Evolutionary conservation across 208 protist genomes (phyloP).

Genomic region (Acanthamoeba polyphaga): DNA sequence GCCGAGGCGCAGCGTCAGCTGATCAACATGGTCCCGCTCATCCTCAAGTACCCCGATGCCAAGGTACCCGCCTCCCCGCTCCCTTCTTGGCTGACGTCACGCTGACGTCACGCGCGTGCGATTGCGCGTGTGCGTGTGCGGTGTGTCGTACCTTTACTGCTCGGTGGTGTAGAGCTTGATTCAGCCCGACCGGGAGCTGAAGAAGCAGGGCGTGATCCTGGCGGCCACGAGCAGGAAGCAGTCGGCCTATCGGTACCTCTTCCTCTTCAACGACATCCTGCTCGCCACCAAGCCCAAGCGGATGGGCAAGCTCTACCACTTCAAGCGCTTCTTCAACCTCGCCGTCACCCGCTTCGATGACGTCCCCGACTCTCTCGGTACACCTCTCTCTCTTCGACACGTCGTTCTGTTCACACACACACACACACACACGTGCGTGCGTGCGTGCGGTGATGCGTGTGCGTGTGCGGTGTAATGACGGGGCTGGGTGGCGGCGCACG

Average conservation of each 20-base stretch:
- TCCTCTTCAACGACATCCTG: slow-evolving; percentile 36
- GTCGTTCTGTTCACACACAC: too few relatives aligned
- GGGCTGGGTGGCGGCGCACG: too few relatives aligned
- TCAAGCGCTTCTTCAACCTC: not conserved
- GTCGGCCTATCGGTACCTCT: not conserved
- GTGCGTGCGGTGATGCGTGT: not conserved
- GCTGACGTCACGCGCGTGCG: not conserved
- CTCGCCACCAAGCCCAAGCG: slow-evolving; percentile 44
- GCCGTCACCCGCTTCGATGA: slow-evolving; percentile 22
- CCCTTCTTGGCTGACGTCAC: not conserved
- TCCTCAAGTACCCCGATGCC: slow-evolving; percentile 21
- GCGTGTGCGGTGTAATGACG: not conserved
- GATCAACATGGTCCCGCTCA: not conserved
- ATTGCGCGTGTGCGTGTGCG: too few relatives aligned
- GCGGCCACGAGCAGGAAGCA: slow-evolving; percentile 5
- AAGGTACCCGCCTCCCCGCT: not conserved
- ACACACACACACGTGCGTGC: too few relatives aligned
- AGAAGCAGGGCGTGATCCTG: slow-evolving; percentile 31
- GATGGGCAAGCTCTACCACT: not conserved
- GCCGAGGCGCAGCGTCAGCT: slow-evolving; percentile 39
- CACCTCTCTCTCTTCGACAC: too few relatives aligned
- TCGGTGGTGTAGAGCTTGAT: not conserved
- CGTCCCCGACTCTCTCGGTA: not conserved
- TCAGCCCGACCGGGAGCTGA: slow-evolving; percentile 1
- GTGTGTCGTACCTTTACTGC: not conserved